Conservation (phyloP, 108 stramenopile species). For the Parietichytrium sp. region DNA sequence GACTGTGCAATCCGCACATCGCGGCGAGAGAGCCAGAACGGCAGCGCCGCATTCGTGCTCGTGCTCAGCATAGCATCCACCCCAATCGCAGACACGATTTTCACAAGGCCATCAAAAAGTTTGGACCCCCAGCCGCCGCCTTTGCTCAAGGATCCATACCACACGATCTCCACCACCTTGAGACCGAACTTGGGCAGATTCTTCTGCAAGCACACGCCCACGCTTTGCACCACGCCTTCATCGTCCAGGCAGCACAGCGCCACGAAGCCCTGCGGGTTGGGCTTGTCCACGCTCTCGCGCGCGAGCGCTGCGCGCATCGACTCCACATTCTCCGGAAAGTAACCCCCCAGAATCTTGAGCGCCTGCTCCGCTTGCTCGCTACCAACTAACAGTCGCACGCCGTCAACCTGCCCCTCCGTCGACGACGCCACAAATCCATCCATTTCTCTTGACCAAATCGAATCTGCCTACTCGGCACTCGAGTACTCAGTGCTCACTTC, state of each 20-base stretch:
- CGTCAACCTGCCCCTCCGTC: background rate
- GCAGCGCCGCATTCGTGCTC: slow-evolving; percentile 16
- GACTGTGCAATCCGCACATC: slow-evolving; percentile 4
- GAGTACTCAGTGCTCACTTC: too few species aligned
- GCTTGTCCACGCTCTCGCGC: background rate
- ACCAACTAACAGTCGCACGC: background rate
- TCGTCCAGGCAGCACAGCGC: background rate
- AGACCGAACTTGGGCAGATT: background rate
- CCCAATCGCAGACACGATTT: background rate
- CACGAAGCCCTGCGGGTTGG: background rate
- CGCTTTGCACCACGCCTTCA: background rate
- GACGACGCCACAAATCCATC: slow-evolving; percentile 37
- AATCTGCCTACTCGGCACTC: too few species aligned
- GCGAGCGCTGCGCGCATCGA: background rate
- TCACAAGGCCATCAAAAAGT: background rate
- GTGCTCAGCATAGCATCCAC: slow-evolving; percentile 10
- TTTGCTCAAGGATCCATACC: background rate
- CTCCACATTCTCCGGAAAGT: slow-evolving; percentile 5
- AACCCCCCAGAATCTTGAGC: background rate
- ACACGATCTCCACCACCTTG: slow-evolving; percentile 17
- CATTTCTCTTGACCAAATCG: background rate
- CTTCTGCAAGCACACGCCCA: background rate
- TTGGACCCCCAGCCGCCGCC: slow-evolving; percentile 12
- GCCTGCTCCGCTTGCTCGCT: background rate
- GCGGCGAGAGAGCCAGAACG: background rate